Evolutionary conservation across 768 basidiomycete species (phyloP), one percentile per base, ranked within the genome.

Genomic region (Russula sp.): DNA sequence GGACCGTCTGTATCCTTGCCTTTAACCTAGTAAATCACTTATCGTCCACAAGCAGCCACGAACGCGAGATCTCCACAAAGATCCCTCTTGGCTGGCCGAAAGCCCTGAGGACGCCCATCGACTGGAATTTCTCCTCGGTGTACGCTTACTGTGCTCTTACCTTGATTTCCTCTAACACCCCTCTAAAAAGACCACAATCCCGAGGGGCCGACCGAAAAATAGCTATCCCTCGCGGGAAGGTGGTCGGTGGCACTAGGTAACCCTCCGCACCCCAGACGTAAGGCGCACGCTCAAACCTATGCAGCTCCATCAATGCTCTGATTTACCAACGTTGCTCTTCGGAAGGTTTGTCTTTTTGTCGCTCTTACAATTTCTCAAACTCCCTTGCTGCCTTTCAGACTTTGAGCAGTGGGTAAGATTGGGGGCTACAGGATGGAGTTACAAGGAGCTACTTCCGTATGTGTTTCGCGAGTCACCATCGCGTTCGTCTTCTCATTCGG

Each of bases 1-100:
- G 74, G 74, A 59, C 88, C 86, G 87, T 84, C 50, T 22, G 71
- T n/a, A 11, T 32, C 22, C n/a, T 8, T 32, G 51, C 34, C 49
- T 39, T 10, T 37, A 2, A 31, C 13, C 1, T n/a, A 3, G 27
- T 32, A 39, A 22, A 11, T 39, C 58, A 10, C 20, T 27, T 50
- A 16, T 37, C 50, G 18, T 35, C 18, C 18, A 31, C 18, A 7
- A 37, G 1, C n/a, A 61, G 60, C 16, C 58, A 59, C 9, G 58
- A 59, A 37, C 27, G 45, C 4, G 53, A 61, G 18, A 22, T 55
- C 5, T 35, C 42, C 31, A 55, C 53, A 34, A 34, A 42, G 31
- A 55, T 61, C 11, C 60, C 60, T 31, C 60, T 59, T 39, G 58
- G 22, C 6, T 61, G 51, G 51, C 60, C 60, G 9, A 53, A 40